phyloP scores from a whole-genome alignment of 495 filamentous ascomycete genomes.

The Penicillium subrubescens region DNA sequence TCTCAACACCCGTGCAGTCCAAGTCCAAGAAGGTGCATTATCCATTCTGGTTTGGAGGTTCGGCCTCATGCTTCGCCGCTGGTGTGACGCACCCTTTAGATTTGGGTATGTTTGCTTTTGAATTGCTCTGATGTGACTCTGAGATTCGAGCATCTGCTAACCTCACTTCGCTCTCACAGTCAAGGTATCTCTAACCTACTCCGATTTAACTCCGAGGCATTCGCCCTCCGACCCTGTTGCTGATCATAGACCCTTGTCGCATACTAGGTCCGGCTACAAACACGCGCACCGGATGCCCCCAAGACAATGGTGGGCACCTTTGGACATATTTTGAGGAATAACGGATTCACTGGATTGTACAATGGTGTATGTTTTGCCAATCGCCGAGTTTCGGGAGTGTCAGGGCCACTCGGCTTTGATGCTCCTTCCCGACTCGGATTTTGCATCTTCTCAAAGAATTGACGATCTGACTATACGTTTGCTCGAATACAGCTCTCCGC shows the following conservation, averaged over 20 bases:
- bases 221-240: conserved; percentile 9
- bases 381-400: not conserved
- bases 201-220: conserved; percentile 11
- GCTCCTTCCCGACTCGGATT: not conserved
- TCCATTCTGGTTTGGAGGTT: conserved; percentile 95
- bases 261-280: conserved; percentile 83
- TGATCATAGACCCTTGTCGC: conserved; percentile 22
- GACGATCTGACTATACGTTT: conserved; percentile 16
- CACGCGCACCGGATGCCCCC: conserved; percentile 64
- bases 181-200: conserved; percentile 46
- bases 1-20: conserved; percentile 28
- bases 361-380: conserved; percentile 60
- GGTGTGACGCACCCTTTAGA: conserved; percentile 90
- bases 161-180: conserved; percentile 32
- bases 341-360: conserved; percentile 77
- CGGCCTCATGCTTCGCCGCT: conserved; percentile 86
- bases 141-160: conserved; percentile 20
- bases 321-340: conserved; percentile 66
- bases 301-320: conserved; percentile 82
- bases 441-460: not conserved
- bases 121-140: not conserved
- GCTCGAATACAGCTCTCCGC: conserved; percentile 69
- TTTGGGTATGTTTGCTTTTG: conserved; percentile 45
- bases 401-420: not conserved
- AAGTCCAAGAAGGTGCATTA: conserved; percentile 57